A percentile compares a stretch with the other conserved stretches of the same genome.
These are phyloP conservation scores for Saccharomyces uvarum DNA, from an alignment of 1,139 yeast genomes.

Conservation along the genomic window DNA sequence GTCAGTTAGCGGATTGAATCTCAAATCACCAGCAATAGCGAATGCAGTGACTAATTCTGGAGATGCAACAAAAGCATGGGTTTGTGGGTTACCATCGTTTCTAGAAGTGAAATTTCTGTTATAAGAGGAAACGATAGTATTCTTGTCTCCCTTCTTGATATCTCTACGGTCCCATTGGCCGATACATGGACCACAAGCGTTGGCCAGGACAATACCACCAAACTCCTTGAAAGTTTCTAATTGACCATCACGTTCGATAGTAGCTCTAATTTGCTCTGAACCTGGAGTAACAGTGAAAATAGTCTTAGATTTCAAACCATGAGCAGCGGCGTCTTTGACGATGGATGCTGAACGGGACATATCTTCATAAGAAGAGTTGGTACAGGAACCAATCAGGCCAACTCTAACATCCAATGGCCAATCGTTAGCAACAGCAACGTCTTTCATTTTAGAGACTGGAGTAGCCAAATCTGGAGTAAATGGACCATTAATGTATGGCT, in stretches of 20 bases:
- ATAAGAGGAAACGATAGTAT: conserved; percentile 96
- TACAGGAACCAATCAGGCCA: conserved; percentile 97
- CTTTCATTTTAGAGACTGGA: conserved; percentile 88
- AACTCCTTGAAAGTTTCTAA: conserved; percentile 80
- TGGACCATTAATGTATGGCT: conserved; percentile 98
- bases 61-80: conserved; percentile 96
- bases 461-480: conserved; percentile 99
- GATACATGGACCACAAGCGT: conserved; percentile 99
- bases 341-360: conserved; percentile 96
- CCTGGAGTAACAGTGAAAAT: conserved; percentile 96
- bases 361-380: conserved; percentile 98
- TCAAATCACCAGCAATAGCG: conserved; percentile 94
- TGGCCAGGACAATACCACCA: conserved; percentile 94
- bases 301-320: conserved; percentile 85
- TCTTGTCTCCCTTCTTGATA: conserved; percentile 94
- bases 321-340: conserved; percentile 81
- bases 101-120: conserved; percentile 98
- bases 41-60: conserved; percentile 96
- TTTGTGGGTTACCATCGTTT: conserved; percentile 98
- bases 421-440: conserved; percentile 75
- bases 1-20: conserved; percentile 97
- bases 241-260: conserved; percentile 96
- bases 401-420: conserved; percentile 95
- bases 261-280: conserved; percentile 98
- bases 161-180: conserved; percentile 99